Percentiles rank a stretch among this genome's conserved stretches.
Evolutionary conservation across 192 early-diverging fungal species (phyloP).

Genomic region (Lobulomyces angularis): DNA sequence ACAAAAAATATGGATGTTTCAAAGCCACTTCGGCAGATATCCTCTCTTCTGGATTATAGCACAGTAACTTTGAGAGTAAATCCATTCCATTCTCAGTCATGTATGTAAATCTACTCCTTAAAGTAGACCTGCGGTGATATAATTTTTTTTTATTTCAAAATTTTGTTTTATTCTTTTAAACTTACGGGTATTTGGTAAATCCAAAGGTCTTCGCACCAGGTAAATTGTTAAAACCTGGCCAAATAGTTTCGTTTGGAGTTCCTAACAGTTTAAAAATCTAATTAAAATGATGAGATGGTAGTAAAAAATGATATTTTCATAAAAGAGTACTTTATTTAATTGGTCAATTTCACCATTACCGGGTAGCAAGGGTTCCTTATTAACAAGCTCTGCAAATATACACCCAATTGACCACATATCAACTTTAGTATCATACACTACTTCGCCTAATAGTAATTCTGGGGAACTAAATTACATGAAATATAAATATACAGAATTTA

Average conservation of each 20-base stretch:
- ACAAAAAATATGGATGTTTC: slow-evolving; percentile 78
- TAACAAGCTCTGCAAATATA: slow-evolving; percentile 89
- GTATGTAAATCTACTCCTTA: slow-evolving; percentile 29
- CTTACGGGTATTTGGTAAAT: slow-evolving; percentile 52
- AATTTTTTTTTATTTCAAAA: background rate
- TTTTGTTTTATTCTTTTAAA: background rate
- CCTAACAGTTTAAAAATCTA: slow-evolving; percentile 81
- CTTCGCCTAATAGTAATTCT: slow-evolving; percentile 44
- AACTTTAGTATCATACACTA: slow-evolving; percentile 46
- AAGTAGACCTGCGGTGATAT: slow-evolving; percentile 5
- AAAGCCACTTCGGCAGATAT: slow-evolving; percentile 87
- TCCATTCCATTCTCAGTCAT: slow-evolving; percentile 71
- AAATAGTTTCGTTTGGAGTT: slow-evolving; percentile 62
- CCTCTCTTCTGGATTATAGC: slow-evolving; percentile 70
- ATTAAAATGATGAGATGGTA: background rate
- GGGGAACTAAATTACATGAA: slow-evolving; percentile 41
- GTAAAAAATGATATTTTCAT: slow-evolving; percentile 2
- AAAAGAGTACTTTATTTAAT: slow-evolving; percentile 39
- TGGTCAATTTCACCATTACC: slow-evolving; percentile 74
- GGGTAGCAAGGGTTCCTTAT: slow-evolving; percentile 68
- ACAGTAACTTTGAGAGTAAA: slow-evolving; percentile 59
- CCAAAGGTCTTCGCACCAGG: slow-evolving; percentile 63
- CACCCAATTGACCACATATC: slow-evolving; percentile 93
- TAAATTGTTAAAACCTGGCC: slow-evolving; percentile 57
- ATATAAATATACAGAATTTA: background rate